A percentile compares a stretch with the other conserved stretches of the same genome.
Conservation (phyloP, 257 asterid genomes). For the Fraxinus excelsior region DNA sequence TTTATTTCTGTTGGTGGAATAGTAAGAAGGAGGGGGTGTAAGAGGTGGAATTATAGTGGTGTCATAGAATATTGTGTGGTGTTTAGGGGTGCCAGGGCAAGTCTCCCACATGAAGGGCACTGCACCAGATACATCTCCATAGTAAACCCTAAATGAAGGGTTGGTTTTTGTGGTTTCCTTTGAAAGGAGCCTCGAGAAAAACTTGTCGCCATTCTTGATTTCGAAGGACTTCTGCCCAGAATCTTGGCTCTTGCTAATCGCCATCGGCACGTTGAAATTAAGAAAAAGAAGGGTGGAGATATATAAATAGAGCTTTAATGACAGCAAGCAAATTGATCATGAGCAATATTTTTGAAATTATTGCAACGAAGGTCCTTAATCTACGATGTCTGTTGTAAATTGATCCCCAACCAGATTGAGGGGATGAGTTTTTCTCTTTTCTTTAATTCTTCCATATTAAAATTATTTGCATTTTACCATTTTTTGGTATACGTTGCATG, state of each 20-base stretch:
- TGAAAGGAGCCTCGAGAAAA: conserved; percentile 47
- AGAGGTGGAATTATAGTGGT: conserved; percentile 38
- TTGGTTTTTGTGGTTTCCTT: conserved; percentile 40
- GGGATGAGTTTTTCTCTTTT: no score
- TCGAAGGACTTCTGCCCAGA: conserved; percentile 18
- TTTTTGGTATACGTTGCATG: no score
- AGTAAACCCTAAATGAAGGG: conserved; percentile 49
- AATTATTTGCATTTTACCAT: no score
- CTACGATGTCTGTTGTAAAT: no score
- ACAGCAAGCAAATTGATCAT: no score
- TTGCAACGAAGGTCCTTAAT: no score
- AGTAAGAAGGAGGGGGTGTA: conserved; percentile 56
- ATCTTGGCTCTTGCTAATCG: conserved; percentile 11
- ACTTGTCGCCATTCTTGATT: conserved; percentile 36
- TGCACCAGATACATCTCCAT: conserved; percentile 43
- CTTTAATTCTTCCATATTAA: no score
- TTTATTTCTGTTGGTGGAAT: conserved; percentile 11
- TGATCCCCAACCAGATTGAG: no score
- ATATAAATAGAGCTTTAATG: no score
- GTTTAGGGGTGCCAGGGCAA: conserved; percentile 57
- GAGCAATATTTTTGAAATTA: no score
- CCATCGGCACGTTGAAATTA: no score
- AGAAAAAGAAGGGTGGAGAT: no score
- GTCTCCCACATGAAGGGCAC: conserved; percentile 60
- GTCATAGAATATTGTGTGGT: background rate